Conservation (phyloP, 805 yeast genomes). For the Nakazawaea pomicola region DNA sequence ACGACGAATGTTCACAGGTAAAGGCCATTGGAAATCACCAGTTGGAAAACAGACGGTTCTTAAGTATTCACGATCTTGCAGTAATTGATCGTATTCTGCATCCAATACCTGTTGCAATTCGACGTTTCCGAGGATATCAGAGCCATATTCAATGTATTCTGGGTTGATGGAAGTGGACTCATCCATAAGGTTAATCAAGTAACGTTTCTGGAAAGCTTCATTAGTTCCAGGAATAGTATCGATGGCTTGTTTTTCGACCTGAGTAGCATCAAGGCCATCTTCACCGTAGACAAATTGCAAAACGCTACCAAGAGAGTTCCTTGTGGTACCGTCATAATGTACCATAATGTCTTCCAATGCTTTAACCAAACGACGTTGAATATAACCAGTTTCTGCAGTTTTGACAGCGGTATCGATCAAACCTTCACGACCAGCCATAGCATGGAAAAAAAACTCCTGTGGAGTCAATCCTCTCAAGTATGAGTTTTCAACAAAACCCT, state of each 20-base stretch:
- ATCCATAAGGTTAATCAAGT: constrained; percentile 82
- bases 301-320: constrained; percentile 95
- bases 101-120: constrained; percentile 78
- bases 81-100: constrained; percentile 75
- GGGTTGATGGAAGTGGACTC: constrained; percentile 61
- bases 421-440: constrained; percentile 99
- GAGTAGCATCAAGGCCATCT: constrained; percentile 98
- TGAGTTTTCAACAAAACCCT: constrained; percentile 96
- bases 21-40: constrained; percentile 96
- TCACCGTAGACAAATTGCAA: constrained; percentile 97
- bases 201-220: constrained; percentile 73
- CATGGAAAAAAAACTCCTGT: constrained; percentile 98
- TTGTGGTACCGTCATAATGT: constrained; percentile 96
- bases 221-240: constrained; percentile 95
- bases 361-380: constrained; percentile 95
- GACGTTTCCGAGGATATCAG: constrained; percentile 86
- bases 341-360: constrained; percentile 97
- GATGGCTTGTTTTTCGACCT: constrained; percentile 92
- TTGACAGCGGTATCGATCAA: constrained; percentile 98
- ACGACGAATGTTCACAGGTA: constrained; percentile 96
- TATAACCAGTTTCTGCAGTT: constrained; percentile 98
- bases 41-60: constrained; percentile 79
- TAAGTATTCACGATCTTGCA: constrained; percentile 71
- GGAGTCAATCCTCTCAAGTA: constrained; percentile 97
- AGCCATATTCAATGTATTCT: constrained; percentile 78